phyloP scores from a whole-genome alignment of 2,329 filamentous ascomycete species.

The Fusarium albosuccineum region DNA sequence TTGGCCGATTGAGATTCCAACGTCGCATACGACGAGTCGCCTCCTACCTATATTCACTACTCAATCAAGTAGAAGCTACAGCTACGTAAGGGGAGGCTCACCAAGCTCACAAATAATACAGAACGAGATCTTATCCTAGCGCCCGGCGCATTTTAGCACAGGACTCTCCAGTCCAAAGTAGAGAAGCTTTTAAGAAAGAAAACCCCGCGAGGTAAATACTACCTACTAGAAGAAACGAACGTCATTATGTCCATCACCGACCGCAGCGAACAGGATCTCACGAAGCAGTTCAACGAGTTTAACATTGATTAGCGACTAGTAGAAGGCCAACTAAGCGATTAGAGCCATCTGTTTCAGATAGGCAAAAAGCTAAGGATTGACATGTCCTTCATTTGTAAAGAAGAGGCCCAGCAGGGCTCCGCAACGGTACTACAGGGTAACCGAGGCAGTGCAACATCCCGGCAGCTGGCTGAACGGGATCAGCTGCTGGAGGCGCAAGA shows the following conservation, averaged over 20 bases:
- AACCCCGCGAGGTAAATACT: conserved; percentile 2
- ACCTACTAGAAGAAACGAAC: conserved; percentile 15
- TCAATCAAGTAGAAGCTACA: conserved; percentile 27
- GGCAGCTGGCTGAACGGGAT: conserved; percentile 12
- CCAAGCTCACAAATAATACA: conserved; percentile 21
- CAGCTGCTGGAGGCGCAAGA: conserved; percentile 22
- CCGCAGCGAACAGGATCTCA: conserved; percentile 20
- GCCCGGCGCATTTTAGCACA: conserved; percentile 22
- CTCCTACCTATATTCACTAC: conserved; percentile 22
- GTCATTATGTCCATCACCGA: conserved; percentile 23
- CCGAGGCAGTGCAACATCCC: conserved; percentile 15
- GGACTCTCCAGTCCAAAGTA: conserved; percentile 15
- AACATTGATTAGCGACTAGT: conserved; percentile 20
- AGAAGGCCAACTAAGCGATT: conserved; percentile 20
- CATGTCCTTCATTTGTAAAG: conserved; percentile 23
- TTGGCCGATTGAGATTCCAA: conserved; percentile 22
- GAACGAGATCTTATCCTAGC: conserved; percentile 18
- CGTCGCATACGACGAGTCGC: conserved; percentile 15
- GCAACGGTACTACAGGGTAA: conserved; percentile 6
- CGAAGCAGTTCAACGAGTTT: conserved; percentile 18
- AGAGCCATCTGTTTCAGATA: conserved; percentile 18
- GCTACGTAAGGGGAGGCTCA: conserved; percentile 20
- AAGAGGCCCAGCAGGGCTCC: conserved; percentile 3
- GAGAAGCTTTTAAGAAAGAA: conserved; percentile 14
- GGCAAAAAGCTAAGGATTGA: conserved; percentile 28